Evolutionary conservation across 2,329 filamentous ascomycete species (phyloP).

Genomic region (Neopestalotiopsis sp.): DNA sequence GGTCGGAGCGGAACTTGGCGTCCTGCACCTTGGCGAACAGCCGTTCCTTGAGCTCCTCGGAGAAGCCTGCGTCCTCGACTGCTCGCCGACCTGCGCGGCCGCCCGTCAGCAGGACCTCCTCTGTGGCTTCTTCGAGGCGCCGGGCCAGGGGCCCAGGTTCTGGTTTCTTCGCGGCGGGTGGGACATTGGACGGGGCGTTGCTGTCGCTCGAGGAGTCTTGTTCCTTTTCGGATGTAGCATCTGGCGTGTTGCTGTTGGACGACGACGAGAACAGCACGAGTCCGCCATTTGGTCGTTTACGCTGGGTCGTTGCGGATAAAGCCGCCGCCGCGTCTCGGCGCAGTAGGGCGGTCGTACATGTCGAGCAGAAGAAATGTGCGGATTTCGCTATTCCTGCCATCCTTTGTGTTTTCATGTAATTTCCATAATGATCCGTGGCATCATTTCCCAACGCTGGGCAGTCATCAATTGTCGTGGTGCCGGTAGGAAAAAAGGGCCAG

Average conservation of each 20-base stretch:
- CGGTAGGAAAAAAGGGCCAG: neutral
- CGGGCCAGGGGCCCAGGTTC: constrained; percentile 56
- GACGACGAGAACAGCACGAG: neutral
- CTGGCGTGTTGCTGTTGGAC: neutral
- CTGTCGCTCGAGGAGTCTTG: neutral
- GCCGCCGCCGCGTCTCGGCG: neutral
- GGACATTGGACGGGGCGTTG: no score
- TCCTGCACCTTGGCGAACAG: constrained; percentile 62
- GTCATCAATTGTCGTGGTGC: neutral
- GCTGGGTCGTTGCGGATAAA: neutral
- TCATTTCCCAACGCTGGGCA: neutral
- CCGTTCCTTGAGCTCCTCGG: constrained; percentile 63
- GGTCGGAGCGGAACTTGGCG: constrained; percentile 57
- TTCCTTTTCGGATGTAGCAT: neutral
- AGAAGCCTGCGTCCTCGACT: constrained; percentile 67
- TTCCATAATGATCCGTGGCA: constrained; percentile 2
- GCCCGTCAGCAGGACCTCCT: constrained; percentile 63
- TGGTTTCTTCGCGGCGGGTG: constrained; percentile 6
- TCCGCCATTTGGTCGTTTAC: neutral
- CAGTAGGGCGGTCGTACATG: constrained; percentile 1
- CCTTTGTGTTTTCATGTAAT: constrained; percentile 3
- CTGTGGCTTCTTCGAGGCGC: constrained; percentile 65
- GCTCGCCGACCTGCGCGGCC: constrained; percentile 64
- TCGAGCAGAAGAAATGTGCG: constrained; percentile 5
- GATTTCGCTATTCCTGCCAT: constrained; percentile 13